Evolutionary conservation across 108 stramenopile species (phyloP).

Genomic region (Bacterosira constricta): DNA sequence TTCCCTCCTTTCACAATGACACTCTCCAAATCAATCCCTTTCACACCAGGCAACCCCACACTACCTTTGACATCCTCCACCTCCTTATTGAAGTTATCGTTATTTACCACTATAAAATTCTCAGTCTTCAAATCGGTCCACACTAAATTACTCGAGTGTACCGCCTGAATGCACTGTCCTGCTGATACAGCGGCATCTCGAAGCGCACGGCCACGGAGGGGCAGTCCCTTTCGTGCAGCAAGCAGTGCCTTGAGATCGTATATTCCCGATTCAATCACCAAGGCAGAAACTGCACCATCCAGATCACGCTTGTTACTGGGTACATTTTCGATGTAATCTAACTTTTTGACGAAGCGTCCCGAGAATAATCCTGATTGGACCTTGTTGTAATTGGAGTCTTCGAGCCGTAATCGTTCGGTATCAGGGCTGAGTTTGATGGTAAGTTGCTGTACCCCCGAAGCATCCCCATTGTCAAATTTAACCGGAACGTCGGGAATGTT

Average conservation of each 20-base stretch:
- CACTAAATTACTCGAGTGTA: slow-evolving; percentile 58
- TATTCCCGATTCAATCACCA: slow-evolving; percentile 62
- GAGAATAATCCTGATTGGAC: slow-evolving; percentile 43
- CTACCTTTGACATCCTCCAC: slow-evolving; percentile 40
- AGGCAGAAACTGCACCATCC: slow-evolving; percentile 34
- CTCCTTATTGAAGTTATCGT: slow-evolving; percentile 34
- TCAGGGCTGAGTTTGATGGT: slow-evolving; percentile 50
- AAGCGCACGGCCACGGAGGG: slow-evolving; percentile 54
- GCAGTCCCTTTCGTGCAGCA: slow-evolving; percentile 29
- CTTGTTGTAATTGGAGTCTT: slow-evolving; percentile 54
- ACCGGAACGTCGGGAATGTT: slow-evolving; percentile 32
- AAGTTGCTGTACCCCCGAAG: slow-evolving; percentile 30
- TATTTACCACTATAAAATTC: slow-evolving; percentile 58
- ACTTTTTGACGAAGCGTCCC: slow-evolving; percentile 52
- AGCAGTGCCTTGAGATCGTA: slow-evolving; percentile 61
- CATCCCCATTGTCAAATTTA: slow-evolving; percentile 32
- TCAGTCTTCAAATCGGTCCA: slow-evolving; percentile 75
- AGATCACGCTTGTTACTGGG: slow-evolving; percentile 35
- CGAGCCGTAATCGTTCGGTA: slow-evolving; percentile 38
- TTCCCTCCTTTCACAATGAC: slow-evolving; percentile 43
- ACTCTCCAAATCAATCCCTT: slow-evolving; percentile 57
- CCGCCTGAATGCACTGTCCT: slow-evolving; percentile 58
- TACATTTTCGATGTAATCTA: slow-evolving; percentile 37
- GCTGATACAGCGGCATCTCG: slow-evolving; percentile 57
- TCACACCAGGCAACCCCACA: slow-evolving; percentile 47